These are phyloP conservation scores for Tetrahymena malaccensis DNA, from an alignment of 73 alveolate genomes.

Conservation along the genomic window DNA sequence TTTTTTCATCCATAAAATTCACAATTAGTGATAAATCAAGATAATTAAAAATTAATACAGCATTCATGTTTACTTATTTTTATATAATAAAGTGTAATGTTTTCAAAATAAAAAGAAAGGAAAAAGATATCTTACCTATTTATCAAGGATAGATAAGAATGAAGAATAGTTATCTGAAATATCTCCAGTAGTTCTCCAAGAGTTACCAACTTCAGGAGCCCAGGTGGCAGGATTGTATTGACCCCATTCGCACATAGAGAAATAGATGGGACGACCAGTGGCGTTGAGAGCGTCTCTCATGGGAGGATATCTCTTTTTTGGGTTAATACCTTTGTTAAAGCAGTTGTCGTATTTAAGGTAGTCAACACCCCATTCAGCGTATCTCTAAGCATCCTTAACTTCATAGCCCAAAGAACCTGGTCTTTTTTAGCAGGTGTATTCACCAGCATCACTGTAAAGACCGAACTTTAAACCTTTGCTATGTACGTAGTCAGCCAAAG, in stretches of 20 bases:
- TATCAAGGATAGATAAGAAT: constrained; percentile 14
- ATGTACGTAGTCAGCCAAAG: constrained; percentile 63
- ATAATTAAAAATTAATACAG: too few species aligned
- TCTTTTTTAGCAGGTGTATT: constrained; percentile 67
- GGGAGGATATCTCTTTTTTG: constrained; percentile 67
- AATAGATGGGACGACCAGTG: constrained; percentile 82
- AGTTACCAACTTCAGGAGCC: constrained; percentile 81
- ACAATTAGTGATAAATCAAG: not conserved
- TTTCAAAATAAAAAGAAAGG: not conserved
- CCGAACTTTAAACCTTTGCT: constrained; percentile 73
- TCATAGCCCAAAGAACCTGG: constrained; percentile 75
- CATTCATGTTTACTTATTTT: not conserved
- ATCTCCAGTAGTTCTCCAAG: constrained; percentile 96
- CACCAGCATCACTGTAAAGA: constrained; percentile 80
- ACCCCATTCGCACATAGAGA: constrained; percentile 96
- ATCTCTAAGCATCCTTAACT: constrained; percentile 60
- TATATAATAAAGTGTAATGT: not conserved
- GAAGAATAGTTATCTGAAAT: constrained; percentile 40
- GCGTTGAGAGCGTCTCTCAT: constrained; percentile 89
- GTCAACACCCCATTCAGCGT: constrained; percentile 76
- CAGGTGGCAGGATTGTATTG: constrained; percentile 73
- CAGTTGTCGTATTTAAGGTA: constrained; percentile 62
- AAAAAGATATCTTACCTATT: not conserved
- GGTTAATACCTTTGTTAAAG: constrained; percentile 39
- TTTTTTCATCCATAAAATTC: too few species aligned